Evolutionary conservation across 2,329 filamentous ascomycete species (phyloP).

Genomic region (Xylaria sp.): DNA sequence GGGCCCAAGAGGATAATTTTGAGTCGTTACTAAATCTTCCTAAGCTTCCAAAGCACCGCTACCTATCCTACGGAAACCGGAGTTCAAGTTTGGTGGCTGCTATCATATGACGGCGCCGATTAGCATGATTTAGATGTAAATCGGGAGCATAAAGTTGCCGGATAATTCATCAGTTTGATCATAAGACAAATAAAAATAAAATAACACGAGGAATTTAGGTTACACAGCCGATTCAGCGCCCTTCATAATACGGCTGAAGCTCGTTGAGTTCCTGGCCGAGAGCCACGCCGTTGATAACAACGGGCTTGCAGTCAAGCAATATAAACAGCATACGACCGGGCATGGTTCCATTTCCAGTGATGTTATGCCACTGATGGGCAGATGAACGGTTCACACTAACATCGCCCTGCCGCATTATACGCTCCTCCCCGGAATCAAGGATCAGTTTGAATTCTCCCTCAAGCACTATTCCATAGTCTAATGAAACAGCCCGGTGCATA

Average conservation of each 20-base stretch:
- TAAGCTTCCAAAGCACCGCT: neutral
- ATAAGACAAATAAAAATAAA: neutral
- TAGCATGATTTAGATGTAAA: neutral
- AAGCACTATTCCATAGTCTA: conserved; percentile 39
- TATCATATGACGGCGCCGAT: no score
- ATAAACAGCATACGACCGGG: conserved; percentile 34
- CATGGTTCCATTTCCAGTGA: conserved; percentile 28
- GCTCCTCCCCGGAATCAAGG: conserved; percentile 39
- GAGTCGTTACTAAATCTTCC: conserved; percentile 42
- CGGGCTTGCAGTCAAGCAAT: conserved; percentile 22
- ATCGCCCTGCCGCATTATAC: conserved; percentile 38
- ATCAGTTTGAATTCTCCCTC: conserved; percentile 38
- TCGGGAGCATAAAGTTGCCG: no score
- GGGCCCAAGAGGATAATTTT: conserved; percentile 59
- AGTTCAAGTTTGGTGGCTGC: neutral
- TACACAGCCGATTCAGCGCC: neutral
- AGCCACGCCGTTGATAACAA: neutral
- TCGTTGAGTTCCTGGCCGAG: conserved; percentile 3
- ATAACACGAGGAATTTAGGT: neutral
- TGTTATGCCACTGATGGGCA: conserved; percentile 35
- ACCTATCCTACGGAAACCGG: neutral
- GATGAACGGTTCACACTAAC: conserved; percentile 31
- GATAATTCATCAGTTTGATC: neutral
- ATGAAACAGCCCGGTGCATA: conserved; percentile 30
- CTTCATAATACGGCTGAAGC: conserved; percentile 12